Conservation (phyloP, 768 basidiomycete species). For the Kwoniella newhampshirensis region DNA sequence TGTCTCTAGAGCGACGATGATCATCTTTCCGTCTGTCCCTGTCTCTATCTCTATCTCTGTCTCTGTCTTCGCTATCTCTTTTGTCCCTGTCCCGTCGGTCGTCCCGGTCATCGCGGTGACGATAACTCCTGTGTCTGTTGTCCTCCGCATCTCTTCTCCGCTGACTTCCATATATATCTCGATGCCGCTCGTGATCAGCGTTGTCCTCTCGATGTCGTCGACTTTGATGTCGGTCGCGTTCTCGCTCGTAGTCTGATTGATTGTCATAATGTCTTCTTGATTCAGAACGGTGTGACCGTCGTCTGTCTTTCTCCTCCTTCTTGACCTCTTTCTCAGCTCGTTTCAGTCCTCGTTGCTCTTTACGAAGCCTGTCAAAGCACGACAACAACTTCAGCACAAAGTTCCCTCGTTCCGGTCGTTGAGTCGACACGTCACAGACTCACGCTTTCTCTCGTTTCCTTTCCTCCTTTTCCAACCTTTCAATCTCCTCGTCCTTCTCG, state of each 20-base stretch:
- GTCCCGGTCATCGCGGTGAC: constrained; percentile 6
- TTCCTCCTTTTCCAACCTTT: constrained; percentile 47
- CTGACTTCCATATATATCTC: constrained; percentile 14
- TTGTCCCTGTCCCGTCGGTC: constrained; percentile 5
- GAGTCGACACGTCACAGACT: constrained; percentile 12
- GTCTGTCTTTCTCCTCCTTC: constrained; percentile 37
- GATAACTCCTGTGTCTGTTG: constrained; percentile 1
- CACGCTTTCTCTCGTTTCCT: constrained; percentile 48
- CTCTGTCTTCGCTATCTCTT: constrained; percentile 10
- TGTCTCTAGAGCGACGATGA: neutral
- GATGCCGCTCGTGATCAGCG: constrained; percentile 17
- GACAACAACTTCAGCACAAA: neutral
- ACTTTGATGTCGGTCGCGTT: constrained; percentile 13
- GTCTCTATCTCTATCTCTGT: constrained; percentile 4
- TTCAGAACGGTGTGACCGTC: constrained; percentile 14
- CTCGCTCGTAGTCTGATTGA: constrained; percentile 11
- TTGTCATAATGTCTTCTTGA: constrained; percentile 9
- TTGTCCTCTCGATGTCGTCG: constrained; percentile 16
- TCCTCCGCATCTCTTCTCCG: constrained; percentile 4
- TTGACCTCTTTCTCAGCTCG: constrained; percentile 40
- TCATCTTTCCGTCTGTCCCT: constrained; percentile 8
- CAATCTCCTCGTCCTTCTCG: constrained; percentile 45
- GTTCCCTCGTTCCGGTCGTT: neutral
- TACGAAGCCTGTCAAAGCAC: constrained; percentile 32
- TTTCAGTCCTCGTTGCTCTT: constrained; percentile 44